phyloP scores from a whole-genome alignment of 768 basidiomycete species.

The Tulasnella sp. region DNA sequence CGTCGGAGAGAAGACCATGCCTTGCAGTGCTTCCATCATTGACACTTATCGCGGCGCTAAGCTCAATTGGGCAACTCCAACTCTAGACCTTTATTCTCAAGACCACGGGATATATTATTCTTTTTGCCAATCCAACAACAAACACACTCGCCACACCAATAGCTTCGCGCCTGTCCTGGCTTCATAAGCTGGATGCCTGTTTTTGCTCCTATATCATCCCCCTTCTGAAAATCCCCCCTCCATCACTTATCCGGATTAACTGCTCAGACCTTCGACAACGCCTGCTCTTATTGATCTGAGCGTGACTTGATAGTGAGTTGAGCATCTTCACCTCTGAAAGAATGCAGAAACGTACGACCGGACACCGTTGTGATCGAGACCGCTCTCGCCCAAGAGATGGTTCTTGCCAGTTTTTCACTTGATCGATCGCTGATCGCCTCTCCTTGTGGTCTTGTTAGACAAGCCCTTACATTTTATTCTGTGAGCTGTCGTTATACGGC shows the following conservation, averaged over 20 bases:
- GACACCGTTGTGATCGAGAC: neutral
- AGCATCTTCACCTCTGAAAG: neutral
- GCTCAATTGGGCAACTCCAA: too few relatives aligned
- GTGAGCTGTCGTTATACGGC: neutral
- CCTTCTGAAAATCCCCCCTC: constrained; percentile 5
- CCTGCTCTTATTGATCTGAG: neutral
- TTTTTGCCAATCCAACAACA: too few relatives aligned
- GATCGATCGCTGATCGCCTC: constrained; percentile 1
- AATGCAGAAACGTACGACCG: neutral
- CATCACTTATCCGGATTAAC: neutral
- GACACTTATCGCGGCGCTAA: too few relatives aligned
- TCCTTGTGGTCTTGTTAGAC: neutral
- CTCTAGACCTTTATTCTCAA: too few relatives aligned
- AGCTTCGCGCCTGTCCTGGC: too few relatives aligned
- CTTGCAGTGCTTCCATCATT: too few relatives aligned
- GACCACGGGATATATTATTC: too few relatives aligned
- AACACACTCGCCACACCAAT: too few relatives aligned
- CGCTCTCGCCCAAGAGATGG: neutral
- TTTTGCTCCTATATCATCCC: neutral
- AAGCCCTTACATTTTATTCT: neutral
- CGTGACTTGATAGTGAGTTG: neutral
- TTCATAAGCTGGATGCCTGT: neutral
- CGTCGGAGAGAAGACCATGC: too few relatives aligned
- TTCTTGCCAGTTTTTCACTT: neutral
- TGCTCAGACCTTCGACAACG: neutral